phyloP scores from a whole-genome alignment of 371 early-diverging fungal species.

The Dinochytrium kinnereticum region DNA sequence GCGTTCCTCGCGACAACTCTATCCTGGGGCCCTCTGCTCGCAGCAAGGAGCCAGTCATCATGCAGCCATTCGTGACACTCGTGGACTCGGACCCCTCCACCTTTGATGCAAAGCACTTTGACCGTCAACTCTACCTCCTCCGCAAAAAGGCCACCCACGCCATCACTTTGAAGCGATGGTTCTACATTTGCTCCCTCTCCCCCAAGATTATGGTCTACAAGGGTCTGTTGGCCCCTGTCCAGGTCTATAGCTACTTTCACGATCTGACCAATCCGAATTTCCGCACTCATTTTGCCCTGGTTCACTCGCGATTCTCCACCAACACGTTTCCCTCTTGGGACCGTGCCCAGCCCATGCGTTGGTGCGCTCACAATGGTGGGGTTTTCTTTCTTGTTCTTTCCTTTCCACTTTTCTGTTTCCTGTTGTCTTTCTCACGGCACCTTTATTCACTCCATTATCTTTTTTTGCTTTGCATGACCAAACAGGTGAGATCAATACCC shows the following conservation, averaged over 20 bases:
- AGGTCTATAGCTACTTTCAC: conserved; percentile 89
- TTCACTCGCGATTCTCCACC: conserved; percentile 97
- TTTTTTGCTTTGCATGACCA: background rate
- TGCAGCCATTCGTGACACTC: conserved; percentile 89
- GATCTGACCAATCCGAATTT: conserved; percentile 84
- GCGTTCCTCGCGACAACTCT: conserved; percentile 81
- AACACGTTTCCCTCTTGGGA: conserved; percentile 99
- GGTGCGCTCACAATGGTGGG: conserved; percentile 96
- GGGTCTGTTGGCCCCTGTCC: conserved; percentile 92
- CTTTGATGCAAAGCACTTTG: conserved; percentile 57
- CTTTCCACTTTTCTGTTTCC: background rate
- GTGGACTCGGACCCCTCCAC: conserved; percentile 8
- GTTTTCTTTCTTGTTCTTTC: conserved; percentile 11
- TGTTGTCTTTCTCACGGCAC: background rate
- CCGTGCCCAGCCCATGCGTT: conserved; percentile 96
- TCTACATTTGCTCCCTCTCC: conserved; percentile 94
- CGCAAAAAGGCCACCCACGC: conserved; percentile 86
- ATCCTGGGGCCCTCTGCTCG: conserved; percentile 88
- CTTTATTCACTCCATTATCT: too few species aligned
- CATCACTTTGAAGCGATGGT: conserved; percentile 78
- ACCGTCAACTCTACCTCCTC: conserved; percentile 85
- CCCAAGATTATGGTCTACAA: conserved; percentile 94
- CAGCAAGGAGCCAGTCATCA: conserved; percentile 90
- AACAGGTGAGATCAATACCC: conserved; percentile 94
- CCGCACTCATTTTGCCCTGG: conserved; percentile 90